phyloP scores from a whole-genome alignment of 495 filamentous ascomycete genomes.

The Penicillium angulare region DNA sequence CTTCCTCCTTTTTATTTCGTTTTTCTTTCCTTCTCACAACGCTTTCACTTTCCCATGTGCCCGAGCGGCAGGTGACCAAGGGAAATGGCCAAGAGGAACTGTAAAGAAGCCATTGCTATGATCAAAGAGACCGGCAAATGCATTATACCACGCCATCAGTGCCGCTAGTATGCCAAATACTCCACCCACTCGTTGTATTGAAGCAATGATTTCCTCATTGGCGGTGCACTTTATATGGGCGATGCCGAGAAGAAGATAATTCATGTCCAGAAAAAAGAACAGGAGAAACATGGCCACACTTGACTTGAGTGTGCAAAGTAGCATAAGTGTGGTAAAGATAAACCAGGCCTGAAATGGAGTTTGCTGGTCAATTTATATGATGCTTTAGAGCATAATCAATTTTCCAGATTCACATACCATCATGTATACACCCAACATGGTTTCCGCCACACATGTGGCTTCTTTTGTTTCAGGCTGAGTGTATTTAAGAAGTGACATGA shows the following conservation, averaged over 20 bases:
- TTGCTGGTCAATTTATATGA: neutral
- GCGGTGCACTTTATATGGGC: conserved; percentile 53
- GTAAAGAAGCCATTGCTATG: conserved; percentile 75
- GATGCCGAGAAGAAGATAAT: conserved; percentile 74
- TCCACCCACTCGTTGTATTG: conserved; percentile 66
- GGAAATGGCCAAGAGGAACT: conserved; percentile 82
- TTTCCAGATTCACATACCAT: conserved; percentile 51
- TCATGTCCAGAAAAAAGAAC: conserved; percentile 75
- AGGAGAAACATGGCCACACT: conserved; percentile 85
- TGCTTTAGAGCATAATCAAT: neutral
- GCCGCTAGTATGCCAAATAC: conserved; percentile 76
- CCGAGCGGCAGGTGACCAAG: conserved; percentile 54
- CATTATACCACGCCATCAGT: conserved; percentile 87
- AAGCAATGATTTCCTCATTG: conserved; percentile 34
- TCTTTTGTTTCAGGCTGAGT: conserved; percentile 46
- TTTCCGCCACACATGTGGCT: conserved; percentile 43
- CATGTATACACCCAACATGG: conserved; percentile 72
- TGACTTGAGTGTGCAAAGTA: conserved; percentile 79
- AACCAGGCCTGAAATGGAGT: conserved; percentile 63
- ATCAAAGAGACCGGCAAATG: conserved; percentile 81
- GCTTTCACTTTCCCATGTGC: conserved; percentile 13
- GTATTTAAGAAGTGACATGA: conserved; percentile 73
- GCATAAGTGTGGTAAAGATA: conserved; percentile 81
- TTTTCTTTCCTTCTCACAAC: too few relatives aligned
- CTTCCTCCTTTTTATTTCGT: too few relatives aligned